Percentiles rank a stretch among this genome's conserved stretches.
Conservation (phyloP, 495 filamentous ascomycete genomes). For the Bryoglossum gracile region DNA sequence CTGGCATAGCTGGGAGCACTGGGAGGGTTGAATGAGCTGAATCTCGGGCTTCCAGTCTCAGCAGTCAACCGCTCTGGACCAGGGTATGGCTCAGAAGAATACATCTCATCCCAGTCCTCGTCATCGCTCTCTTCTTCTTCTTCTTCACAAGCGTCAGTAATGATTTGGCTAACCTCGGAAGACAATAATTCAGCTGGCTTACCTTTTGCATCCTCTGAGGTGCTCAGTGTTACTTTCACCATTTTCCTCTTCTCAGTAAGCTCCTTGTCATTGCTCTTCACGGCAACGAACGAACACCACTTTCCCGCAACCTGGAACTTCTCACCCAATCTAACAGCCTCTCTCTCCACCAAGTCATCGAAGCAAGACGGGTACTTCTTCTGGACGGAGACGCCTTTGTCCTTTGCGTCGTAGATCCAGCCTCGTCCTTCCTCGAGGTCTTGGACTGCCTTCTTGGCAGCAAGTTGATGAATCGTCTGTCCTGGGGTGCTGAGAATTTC, state of each 20-base stretch:
- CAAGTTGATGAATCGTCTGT: conserved; percentile 61
- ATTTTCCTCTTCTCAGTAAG: neutral
- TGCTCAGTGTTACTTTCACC: neutral
- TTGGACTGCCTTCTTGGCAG: conserved; percentile 55
- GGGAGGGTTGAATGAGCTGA: too few species aligned
- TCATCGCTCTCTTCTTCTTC: too few species aligned
- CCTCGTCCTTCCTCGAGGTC: conserved; percentile 64
- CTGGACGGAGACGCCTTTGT: conserved; percentile 39
- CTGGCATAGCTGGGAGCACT: too few species aligned
- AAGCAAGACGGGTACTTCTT: conserved; percentile 40
- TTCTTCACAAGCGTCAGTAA: too few species aligned
- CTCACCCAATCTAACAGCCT: conserved; percentile 56
- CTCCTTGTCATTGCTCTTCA: conserved; percentile 36
- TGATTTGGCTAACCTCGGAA: too few species aligned
- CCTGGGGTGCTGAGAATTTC: conserved; percentile 35
- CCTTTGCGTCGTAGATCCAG: conserved; percentile 50
- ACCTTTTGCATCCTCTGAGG: too few species aligned
- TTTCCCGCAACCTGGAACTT: conserved; percentile 59
- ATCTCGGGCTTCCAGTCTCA: too few species aligned
- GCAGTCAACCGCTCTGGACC: too few species aligned
- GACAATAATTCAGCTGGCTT: too few species aligned
- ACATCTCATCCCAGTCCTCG: too few species aligned
- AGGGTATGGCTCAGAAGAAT: too few species aligned
- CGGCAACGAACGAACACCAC: conserved; percentile 65
- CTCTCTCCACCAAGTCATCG: conserved; percentile 49